Conservation (phyloP, 2,329 filamentous ascomycete genomes). For the Penicillium crustosum region DNA sequence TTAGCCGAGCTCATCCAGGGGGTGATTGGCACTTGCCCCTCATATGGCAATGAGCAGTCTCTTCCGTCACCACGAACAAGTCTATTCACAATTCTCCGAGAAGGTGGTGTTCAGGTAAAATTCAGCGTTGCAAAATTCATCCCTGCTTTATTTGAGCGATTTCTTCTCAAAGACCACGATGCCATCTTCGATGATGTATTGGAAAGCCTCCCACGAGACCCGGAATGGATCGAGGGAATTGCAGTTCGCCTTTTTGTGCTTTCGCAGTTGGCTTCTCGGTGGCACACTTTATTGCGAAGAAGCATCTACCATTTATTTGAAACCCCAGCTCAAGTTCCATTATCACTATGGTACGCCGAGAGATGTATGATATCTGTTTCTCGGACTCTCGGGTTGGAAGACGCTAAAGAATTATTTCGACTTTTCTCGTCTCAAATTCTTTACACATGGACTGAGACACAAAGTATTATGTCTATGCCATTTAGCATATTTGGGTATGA, state of each 20-base stretch:
- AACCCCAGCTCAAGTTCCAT: conserved; percentile 70
- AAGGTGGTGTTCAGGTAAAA: conserved; percentile 69
- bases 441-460: conserved; percentile 80
- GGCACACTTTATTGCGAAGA: conserved; percentile 81
- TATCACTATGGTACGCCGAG: conserved; percentile 68
- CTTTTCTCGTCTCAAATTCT: conserved; percentile 87
- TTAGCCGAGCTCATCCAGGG: conserved; percentile 69
- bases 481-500: conserved; percentile 81
- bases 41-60: conserved; percentile 62
- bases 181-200: conserved; percentile 81
- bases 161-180: conserved; percentile 79
- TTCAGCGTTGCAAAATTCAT: conserved; percentile 70
- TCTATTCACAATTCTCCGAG: conserved; percentile 69
- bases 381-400: conserved; percentile 61
- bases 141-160: conserved; percentile 74
- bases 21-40: conserved; percentile 65
- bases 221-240: conserved; percentile 75
- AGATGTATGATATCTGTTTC: conserved; percentile 70
- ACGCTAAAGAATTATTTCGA: conserved; percentile 70
- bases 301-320: conserved; percentile 96
- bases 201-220: conserved; percentile 71
- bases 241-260: conserved; percentile 77
- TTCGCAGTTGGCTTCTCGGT: conserved; percentile 72
- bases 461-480: conserved; percentile 70
- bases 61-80: conserved; percentile 67